Evolutionary conservation across 768 basidiomycete species (phyloP).

Genomic region (Lactifluus subvellereus): DNA sequence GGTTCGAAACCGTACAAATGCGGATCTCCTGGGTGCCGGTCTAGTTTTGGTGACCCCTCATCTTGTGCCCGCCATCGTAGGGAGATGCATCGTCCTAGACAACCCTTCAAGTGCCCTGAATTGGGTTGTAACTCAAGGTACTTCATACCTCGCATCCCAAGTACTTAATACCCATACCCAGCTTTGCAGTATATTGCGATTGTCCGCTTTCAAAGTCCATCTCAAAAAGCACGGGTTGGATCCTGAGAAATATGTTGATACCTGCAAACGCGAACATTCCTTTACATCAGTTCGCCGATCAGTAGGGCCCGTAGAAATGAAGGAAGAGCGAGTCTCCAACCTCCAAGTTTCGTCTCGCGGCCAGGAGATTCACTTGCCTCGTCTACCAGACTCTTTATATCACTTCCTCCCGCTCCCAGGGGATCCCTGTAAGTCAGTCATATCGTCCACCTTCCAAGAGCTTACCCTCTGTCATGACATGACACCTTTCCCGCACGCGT

Average conservation of each 20-base stretch:
- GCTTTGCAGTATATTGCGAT: slow-evolving; percentile 55
- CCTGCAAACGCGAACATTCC: background rate
- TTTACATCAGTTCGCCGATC: background rate
- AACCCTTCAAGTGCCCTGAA: slow-evolving; percentile 18
- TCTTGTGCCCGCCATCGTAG: slow-evolving; percentile 60
- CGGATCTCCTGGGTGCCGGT: slow-evolving; percentile 39
- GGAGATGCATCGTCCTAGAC: slow-evolving; percentile 44
- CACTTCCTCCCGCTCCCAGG: background rate
- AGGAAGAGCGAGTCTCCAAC: background rate
- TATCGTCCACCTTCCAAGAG: background rate
- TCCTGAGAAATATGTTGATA: slow-evolving; percentile 21
- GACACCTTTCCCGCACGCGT: background rate
- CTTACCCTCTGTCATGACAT: background rate
- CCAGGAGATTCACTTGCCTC: background rate
- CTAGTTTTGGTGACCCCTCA: slow-evolving; percentile 63
- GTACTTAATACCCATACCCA: background rate
- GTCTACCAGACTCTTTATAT: background rate
- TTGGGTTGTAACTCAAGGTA: slow-evolving; percentile 21
- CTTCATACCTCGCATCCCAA: slow-evolving; percentile 27
- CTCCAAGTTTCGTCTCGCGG: background rate
- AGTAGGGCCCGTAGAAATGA: background rate
- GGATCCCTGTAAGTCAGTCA: background rate
- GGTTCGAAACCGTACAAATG: slow-evolving; percentile 36
- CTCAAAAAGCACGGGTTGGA: slow-evolving; percentile 42
- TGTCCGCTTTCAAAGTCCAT: slow-evolving; percentile 51